Conservation (phyloP, 1,139 yeast species). For the Saccharomyces hybrid region DNA sequence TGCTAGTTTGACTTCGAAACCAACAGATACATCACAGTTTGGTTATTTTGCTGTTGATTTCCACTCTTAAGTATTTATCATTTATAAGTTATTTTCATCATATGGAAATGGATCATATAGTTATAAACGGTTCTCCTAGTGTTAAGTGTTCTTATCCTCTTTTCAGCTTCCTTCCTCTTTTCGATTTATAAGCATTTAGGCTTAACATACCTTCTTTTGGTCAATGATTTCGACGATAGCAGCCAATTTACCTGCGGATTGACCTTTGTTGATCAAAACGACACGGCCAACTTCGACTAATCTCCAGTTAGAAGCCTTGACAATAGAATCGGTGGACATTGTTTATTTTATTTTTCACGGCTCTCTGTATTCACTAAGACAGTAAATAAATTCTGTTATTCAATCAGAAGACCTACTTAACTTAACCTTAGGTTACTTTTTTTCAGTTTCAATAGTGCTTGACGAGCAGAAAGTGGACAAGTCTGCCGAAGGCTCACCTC, state of each 20-base stretch:
- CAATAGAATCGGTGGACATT: slow-evolving; percentile 68
- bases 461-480: not conserved
- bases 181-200: not conserved
- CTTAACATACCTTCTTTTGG: slow-evolving; percentile 88
- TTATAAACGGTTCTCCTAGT: too few species aligned
- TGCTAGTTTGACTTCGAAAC: too few species aligned
- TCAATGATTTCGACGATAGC: slow-evolving; percentile 97
- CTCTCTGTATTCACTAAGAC: slow-evolving; percentile 6
- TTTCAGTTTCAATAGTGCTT: not conserved
- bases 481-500: not conserved
- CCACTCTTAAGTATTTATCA: too few species aligned
- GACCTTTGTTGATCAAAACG: slow-evolving; percentile 78
- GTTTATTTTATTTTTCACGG: slow-evolving; percentile 12
- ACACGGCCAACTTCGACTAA: slow-evolving; percentile 99
- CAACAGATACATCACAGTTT: too few species aligned
- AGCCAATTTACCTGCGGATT: slow-evolving; percentile 72
- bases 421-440: not conserved
- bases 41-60: too few species aligned
- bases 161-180: not conserved
- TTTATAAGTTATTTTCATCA: too few species aligned
- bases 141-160: too few species aligned
- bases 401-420: not conserved
- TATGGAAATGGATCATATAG: too few species aligned
- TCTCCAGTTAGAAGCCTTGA: slow-evolving; percentile 98
- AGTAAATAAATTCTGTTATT: not conserved